phyloP scores from a whole-genome alignment of 495 filamentous ascomycete genomes.

The Trichoderma parareesei region DNA sequence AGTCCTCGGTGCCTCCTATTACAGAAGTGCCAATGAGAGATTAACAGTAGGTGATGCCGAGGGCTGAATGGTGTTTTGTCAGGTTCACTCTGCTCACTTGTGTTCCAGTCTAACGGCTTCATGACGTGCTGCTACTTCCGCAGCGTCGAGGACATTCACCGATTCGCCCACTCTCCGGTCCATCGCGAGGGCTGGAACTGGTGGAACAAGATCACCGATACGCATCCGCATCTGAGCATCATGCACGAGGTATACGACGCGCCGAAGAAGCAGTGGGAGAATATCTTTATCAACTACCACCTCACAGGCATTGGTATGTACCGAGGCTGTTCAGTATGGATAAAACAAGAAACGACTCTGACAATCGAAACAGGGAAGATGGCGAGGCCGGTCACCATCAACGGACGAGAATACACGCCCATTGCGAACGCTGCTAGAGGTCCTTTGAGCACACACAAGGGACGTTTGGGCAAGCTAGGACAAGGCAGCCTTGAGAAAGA shows the following conservation, averaged over 20 bases:
- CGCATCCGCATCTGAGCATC: neutral
- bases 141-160: slow-evolving; percentile 36
- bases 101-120: neutral
- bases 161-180: slow-evolving; percentile 38
- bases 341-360: too few species aligned
- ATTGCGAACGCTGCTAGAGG: neutral
- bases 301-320: neutral
- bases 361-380: neutral
- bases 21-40: neutral
- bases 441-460: neutral
- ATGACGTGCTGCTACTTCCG: slow-evolving; percentile 35
- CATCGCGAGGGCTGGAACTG: slow-evolving; percentile 42
- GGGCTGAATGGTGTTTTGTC: neutral
- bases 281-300: neutral
- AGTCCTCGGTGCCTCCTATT: neutral
- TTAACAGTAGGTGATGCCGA: neutral
- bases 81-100: neutral
- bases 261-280: neutral
- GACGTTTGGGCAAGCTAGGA: neutral
- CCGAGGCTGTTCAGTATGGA: neutral
- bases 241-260: neutral
- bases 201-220: slow-evolving; percentile 19
- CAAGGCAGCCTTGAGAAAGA: neutral
- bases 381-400: neutral
- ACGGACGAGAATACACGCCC: neutral